Conservation (phyloP, 257 asterid species). For the Solanum peruvianum region DNA sequence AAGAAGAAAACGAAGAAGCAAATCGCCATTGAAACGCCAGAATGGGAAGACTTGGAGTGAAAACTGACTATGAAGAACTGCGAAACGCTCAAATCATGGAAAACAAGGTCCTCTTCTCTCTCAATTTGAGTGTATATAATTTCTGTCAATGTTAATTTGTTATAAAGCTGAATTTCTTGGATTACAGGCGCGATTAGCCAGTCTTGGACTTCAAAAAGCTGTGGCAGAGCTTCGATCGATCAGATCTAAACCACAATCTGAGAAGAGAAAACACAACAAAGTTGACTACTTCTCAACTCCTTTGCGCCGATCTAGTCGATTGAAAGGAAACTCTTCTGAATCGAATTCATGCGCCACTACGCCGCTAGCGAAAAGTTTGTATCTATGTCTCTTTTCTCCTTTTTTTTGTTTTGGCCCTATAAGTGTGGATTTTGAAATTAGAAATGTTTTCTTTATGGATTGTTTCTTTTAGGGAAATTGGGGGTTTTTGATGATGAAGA, state of each 20-base stretch:
- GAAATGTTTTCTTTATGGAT: background rate
- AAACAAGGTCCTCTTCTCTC: background rate
- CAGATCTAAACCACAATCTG: background rate
- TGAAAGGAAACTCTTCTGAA: slow-evolving; percentile 20
- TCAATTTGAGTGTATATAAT: background rate
- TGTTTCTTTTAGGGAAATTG: slow-evolving; percentile 14
- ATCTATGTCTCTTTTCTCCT: background rate
- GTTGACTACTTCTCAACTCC: slow-evolving; percentile 1
- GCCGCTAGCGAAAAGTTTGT: slow-evolving; percentile 18
- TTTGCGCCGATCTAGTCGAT: slow-evolving; percentile 7
- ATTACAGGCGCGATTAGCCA: background rate
- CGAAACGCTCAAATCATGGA: slow-evolving; percentile 37
- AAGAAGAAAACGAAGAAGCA: background rate
- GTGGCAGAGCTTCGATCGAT: background rate
- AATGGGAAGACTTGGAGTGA: slow-evolving; percentile 49
- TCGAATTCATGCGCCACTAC: background rate
- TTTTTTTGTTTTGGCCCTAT: background rate
- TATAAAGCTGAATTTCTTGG: background rate
- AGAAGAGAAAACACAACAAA: background rate
- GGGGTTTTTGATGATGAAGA: slow-evolving; percentile 11
- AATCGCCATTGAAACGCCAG: background rate
- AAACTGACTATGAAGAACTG: slow-evolving; percentile 47
- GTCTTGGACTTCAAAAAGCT: background rate
- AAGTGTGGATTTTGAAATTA: background rate
- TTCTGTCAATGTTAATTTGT: background rate